These are phyloP conservation scores for Sugiyamaella valdiviana DNA, from an alignment of 805 yeast species.

Conservation along the genomic window DNA sequence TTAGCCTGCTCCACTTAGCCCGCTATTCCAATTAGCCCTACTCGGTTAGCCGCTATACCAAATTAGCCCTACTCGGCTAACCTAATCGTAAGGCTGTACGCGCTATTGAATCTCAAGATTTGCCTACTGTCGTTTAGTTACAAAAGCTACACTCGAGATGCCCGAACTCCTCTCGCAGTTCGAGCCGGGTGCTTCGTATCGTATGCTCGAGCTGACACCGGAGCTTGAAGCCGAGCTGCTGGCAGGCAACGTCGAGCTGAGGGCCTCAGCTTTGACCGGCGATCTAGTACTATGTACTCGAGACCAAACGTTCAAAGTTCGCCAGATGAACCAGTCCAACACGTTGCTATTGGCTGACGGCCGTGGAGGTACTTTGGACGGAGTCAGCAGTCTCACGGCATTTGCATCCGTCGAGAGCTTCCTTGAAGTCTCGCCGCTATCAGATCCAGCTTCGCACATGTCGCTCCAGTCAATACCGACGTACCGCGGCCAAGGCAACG, in stretches of 20 bases:
- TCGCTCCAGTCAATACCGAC: slow-evolving; percentile 20
- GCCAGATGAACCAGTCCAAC: slow-evolving; percentile 84
- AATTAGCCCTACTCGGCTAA: too few relatives aligned
- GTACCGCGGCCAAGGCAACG: slow-evolving; percentile 16
- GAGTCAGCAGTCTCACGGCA: slow-evolving; percentile 10
- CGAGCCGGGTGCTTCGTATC: slow-evolving; percentile 12
- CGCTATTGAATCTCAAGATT: too few relatives aligned
- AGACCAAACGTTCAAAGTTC: slow-evolving; percentile 52
- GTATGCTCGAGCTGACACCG: slow-evolving; percentile 27
- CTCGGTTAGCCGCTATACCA: too few relatives aligned
- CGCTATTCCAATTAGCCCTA: too few relatives aligned
- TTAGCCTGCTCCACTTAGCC: too few relatives aligned
- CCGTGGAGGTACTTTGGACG: slow-evolving; percentile 1
- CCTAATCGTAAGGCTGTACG: too few relatives aligned
- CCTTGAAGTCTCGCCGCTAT: slow-evolving; percentile 19
- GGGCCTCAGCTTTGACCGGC: slow-evolving; percentile 30
- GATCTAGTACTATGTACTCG: slow-evolving; percentile 59
- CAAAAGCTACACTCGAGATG: background rate
- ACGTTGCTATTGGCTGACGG: slow-evolving; percentile 52
- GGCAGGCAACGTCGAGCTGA: slow-evolving; percentile 25
- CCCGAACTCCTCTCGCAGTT: slow-evolving; percentile 1
- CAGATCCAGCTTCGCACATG: slow-evolving; percentile 15
- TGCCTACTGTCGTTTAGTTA: too few relatives aligned
- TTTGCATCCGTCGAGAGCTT: slow-evolving; percentile 23
- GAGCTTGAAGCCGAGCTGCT: slow-evolving; percentile 22